Base-by-base conservation (phyloP, 2,329 filamentous ascomycete species). In the Stagonosporopsis vannaccii region DNA sequence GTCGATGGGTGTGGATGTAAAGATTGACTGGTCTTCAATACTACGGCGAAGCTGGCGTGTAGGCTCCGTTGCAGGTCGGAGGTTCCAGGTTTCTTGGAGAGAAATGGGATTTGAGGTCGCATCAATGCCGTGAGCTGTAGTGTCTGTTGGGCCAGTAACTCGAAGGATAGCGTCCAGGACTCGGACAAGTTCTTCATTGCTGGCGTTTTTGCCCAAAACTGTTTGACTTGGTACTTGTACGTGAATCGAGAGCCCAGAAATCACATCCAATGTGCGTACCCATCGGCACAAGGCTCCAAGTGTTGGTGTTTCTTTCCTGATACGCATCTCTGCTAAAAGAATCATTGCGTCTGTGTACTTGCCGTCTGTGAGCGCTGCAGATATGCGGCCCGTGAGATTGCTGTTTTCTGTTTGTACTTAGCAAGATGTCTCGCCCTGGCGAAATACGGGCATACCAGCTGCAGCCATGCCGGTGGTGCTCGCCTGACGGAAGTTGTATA, bases 201-300 rank as follows among this genome's bases (percentile, higher is more conserved):
- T 75, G 11, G 87, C 84, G 36, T 68, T 70, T 5, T 56, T 56
- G n/a, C 68, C 67, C 13, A 66, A 65, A 1, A 71, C 51, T 11
- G 61, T 67, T 12, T 74, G 70, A 35, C 71, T 70, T 41, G 76
- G 73, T 2, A 80, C 79, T 51, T 68, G 62, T 0, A 84, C 77
- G 49, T 83, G 79, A 20, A 85, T 85, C 3, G 85, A 85, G 7
- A 90, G 75, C 1, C 87, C 87, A 61, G 85, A 88, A 45, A 90
- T 84, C 22, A 90, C 84, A 65, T 90, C 88, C 23, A 90, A 77
- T 67, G 90, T 87, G 54, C 88, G 82, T 4, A 90, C 88, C 88
- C 88, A 91, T 53, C 88, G 84, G 71, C 87, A 90, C 7, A 90
- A 74, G 1, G 88, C 87, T 19, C 88, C 88, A 0, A 90, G 76